These are phyloP conservation scores for Neurospora crassa DNA, from an alignment of 2,329 filamentous ascomycete species.

Conservation along the genomic window DNA sequence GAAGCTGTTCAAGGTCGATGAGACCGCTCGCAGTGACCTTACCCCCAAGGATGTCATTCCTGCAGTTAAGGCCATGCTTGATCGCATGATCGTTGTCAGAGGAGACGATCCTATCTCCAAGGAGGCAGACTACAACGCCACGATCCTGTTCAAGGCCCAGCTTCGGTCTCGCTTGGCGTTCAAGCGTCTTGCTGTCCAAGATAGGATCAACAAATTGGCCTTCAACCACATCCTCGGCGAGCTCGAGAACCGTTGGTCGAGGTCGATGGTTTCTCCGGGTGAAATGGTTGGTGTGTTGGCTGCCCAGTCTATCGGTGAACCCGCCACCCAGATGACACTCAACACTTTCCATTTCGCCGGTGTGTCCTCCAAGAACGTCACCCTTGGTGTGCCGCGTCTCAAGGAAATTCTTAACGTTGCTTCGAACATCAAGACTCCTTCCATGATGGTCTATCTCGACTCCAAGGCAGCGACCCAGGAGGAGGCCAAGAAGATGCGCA, in stretches of 20 bases:
- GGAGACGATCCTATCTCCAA: constrained; percentile 71
- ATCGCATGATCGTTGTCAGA: constrained; percentile 74
- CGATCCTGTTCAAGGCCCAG: constrained; percentile 84
- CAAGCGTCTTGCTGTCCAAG: constrained; percentile 80
- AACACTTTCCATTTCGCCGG: constrained; percentile 99
- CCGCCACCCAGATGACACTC: constrained; percentile 97
- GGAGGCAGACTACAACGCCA: constrained; percentile 84
- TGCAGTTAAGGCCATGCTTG: constrained; percentile 63
- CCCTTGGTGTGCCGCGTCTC: constrained; percentile 93
- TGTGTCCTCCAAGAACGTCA: constrained; percentile 99
- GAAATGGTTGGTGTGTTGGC: constrained; percentile 99
- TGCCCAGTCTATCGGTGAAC: constrained; percentile 96
- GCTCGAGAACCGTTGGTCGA: constrained; percentile 78
- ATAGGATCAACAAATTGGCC: constrained; percentile 80
- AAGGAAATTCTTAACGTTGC: constrained; percentile 99
- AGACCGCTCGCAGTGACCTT: constrained; percentile 76
- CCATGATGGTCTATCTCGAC: constrained; percentile 85
- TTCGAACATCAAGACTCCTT: constrained; percentile 95
- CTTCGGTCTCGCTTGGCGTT: constrained; percentile 83
- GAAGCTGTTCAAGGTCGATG: constrained; percentile 83
- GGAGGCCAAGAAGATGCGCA: constrained; percentile 75
- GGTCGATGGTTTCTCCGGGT: constrained; percentile 78
- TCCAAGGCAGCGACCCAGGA: constrained; percentile 59
- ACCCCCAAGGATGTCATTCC: constrained; percentile 82
- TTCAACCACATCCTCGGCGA: constrained; percentile 90